Percentiles rank a stretch among this genome's conserved stretches.
phyloP scores from a whole-genome alignment of 441 rosid species.

The Gossypium lobatum region DNA sequence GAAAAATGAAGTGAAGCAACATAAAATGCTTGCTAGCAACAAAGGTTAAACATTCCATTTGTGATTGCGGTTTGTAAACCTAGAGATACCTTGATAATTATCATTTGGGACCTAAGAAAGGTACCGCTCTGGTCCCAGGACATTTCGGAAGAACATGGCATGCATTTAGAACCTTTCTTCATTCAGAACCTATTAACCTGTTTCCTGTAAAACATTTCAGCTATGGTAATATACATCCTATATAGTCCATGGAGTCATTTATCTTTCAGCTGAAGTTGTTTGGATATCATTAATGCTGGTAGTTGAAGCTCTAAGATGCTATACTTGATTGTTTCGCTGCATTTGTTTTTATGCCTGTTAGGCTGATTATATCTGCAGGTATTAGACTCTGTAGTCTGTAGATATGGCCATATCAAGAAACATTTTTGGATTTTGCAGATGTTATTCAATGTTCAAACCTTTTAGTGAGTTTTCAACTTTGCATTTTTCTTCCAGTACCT shows the following conservation, averaged over 20 bases:
- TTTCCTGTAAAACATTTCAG: background rate
- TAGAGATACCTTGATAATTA: background rate
- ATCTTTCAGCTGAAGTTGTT: background rate
- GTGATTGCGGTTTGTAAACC: background rate
- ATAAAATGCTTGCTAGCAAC: background rate
- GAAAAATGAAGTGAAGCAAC: background rate
- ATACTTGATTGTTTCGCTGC: background rate
- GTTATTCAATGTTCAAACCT: no score
- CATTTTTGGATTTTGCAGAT: no score
- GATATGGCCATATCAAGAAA: no score
- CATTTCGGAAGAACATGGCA: background rate
- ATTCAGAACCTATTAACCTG: background rate
- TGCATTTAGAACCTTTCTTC: background rate
- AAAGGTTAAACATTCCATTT: background rate
- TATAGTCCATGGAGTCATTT: background rate
- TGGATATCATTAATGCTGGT: background rate
- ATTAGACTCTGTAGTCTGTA: no score
- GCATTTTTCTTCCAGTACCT: no score
- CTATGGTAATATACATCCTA: background rate
- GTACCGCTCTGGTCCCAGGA: no score
- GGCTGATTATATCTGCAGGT: no score
- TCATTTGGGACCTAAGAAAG: background rate
- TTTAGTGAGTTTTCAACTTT: no score
- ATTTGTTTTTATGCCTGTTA: background rate
- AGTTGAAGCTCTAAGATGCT: background rate